Base-by-base conservation (phyloP, 139 green algal genomes). In the Penium margaritaceum region DNA sequence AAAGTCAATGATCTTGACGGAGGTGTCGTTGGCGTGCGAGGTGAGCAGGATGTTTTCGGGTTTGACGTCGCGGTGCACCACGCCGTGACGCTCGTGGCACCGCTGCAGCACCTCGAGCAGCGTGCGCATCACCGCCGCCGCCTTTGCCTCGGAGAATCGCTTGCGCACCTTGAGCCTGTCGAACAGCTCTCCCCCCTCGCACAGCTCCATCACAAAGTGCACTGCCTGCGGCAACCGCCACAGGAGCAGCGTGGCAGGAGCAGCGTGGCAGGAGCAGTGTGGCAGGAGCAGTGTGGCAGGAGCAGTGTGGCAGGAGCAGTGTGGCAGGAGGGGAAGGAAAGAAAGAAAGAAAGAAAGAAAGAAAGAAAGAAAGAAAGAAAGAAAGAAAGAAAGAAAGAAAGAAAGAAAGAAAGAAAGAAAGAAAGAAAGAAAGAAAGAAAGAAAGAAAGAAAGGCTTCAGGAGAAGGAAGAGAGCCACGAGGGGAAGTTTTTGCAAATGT, bases 1-100 rank as follows among this genome's bases (percentile, higher is more conserved):
- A 82, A 96, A 96, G 76, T 96, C 91, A 14, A 90, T 96, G 54
- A 91, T 85, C 84, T 95, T 96, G 61, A 98, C 82, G 65, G 83
- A 58, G 0, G 88, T 69, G 6, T 88, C 53, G 1, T 83, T 64
- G 0, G 60, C 51, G 65, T 90, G 89, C 76, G 61, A 86, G 4
- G 86, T 88, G 29, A 98, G 87, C 77, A 98, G 80, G 78, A 98
- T 97, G 72, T 96, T 87, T 46, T 90, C 80, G 17, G 66, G 66
- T 12, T 74, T 74, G 66, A 74, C 6, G 66, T 74, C 66, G 12
- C 66, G 66, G 19, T 74, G 66, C n/a, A 70, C 30, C 5, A 74
- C 19, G 24, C 66, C 66, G 9, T 32, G 66, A n/a, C n/a, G n/a
- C 5, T 24, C 6, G 62, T 70, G 62, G 62, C 62, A 70, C 71